phyloP scores from a whole-genome alignment of 2,329 filamentous ascomycete species.

The Dactylonectria estremocensis region DNA sequence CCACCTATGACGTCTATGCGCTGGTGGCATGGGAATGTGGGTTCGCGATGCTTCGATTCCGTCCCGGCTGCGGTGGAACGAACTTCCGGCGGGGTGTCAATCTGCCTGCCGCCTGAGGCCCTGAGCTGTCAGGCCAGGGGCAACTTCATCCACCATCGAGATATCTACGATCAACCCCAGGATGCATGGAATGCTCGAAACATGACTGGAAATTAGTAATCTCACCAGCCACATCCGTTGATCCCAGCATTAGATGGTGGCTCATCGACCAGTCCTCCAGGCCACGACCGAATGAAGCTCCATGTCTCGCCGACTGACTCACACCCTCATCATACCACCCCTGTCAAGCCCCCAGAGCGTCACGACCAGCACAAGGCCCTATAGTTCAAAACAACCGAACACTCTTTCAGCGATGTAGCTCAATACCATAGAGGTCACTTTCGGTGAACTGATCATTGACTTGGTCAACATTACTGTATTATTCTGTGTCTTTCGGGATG shows the following conservation, averaged over 20 bases:
- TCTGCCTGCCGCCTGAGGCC: background rate
- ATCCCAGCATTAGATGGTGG: background rate
- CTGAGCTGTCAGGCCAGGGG: too few species aligned
- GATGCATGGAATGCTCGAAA: background rate
- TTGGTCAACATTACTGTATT: background rate
- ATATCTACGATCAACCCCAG: background rate
- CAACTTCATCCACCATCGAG: background rate
- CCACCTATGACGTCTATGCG: constrained; percentile 47
- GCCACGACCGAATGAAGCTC: background rate
- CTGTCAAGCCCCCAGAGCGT: background rate
- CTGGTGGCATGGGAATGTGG: constrained; percentile 27
- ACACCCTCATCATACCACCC: background rate
- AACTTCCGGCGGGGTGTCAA: constrained; percentile 30
- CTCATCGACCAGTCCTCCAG: background rate
- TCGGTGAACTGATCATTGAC: background rate
- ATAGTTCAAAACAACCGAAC: background rate
- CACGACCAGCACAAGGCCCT: background rate
- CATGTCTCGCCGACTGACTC: background rate
- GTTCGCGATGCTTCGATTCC: constrained; percentile 19
- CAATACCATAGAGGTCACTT: background rate
- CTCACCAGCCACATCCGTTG: background rate
- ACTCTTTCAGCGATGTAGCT: constrained; percentile 20
- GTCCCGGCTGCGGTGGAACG: constrained; percentile 32
- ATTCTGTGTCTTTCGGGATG: background rate
- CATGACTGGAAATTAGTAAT: background rate